These are phyloP conservation scores for Xerocomus spinulosus DNA, from an alignment of 768 basidiomycete species.

Conservation along the genomic window DNA sequence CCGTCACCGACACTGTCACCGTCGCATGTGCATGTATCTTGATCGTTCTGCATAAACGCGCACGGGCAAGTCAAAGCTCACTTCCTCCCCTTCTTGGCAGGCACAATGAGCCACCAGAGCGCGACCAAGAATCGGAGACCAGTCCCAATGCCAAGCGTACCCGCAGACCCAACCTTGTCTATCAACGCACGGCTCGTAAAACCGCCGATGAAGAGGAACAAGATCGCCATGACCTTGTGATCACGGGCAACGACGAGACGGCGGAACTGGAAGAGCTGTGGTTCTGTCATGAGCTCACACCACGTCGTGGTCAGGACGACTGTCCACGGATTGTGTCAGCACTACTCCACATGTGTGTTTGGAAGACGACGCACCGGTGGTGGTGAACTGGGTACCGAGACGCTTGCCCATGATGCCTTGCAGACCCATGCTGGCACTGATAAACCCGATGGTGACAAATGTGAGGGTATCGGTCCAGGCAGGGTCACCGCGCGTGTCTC, in stretches of 20 bases:
- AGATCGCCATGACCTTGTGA: constrained; percentile 63
- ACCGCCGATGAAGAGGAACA: constrained; percentile 71
- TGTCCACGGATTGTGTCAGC: constrained; percentile 20
- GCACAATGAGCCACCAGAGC: constrained; percentile 63
- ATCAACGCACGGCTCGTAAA: constrained; percentile 61
- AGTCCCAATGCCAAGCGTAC: constrained; percentile 61
- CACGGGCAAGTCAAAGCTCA: neutral
- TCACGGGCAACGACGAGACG: constrained; percentile 58
- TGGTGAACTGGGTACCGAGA: constrained; percentile 73
- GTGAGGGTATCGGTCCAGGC: constrained; percentile 66
- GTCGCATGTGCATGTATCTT: neutral
- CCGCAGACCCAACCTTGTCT: constrained; percentile 54
- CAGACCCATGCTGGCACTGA: constrained; percentile 71
- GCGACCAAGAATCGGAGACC: constrained; percentile 60
- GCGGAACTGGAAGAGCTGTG: constrained; percentile 58
- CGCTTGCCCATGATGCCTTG: constrained; percentile 86
- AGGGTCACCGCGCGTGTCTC: constrained; percentile 52
- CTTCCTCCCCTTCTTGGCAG: constrained; percentile 23
- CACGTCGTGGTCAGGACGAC: constrained; percentile 85
- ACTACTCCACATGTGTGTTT: no score
- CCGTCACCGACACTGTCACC: neutral
- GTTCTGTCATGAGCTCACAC: constrained; percentile 85
- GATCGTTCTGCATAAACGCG: neutral
- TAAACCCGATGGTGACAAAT: constrained; percentile 70
- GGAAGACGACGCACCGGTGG: constrained; percentile 50